Conservation (phyloP, 2,329 filamentous ascomycete genomes). For the Fusarium oxysporum region DNA sequence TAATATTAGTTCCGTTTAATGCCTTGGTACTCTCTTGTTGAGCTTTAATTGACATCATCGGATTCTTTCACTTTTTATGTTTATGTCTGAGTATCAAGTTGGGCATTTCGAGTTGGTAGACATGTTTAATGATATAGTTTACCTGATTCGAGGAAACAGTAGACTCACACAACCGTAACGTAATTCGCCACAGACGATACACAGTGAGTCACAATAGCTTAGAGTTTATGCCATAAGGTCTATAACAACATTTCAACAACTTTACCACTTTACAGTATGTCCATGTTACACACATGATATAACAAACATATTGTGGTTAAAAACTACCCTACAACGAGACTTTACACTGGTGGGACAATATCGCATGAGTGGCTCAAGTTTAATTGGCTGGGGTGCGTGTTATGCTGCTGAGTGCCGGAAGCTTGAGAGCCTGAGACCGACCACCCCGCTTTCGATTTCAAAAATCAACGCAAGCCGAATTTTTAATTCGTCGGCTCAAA, state of each 20-base stretch:
- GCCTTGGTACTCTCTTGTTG: no score
- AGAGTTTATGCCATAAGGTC: neutral
- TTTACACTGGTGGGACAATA: neutral
- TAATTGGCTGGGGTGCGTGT: neutral
- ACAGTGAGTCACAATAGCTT: neutral
- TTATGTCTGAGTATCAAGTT: neutral
- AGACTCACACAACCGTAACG: neutral
- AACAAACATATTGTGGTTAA: neutral
- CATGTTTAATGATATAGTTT: neutral
- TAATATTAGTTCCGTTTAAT: neutral
- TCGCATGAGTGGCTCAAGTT: neutral
- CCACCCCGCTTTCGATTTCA: slow-evolving; percentile 26
- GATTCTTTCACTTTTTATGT: neutral
- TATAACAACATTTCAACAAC: neutral
- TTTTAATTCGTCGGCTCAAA: slow-evolving; percentile 36
- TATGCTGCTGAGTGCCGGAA: neutral
- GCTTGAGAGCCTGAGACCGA: neutral
- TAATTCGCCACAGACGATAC: neutral
- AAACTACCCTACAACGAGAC: slow-evolving; percentile 13
- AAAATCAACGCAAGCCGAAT: slow-evolving; percentile 26
- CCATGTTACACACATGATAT: neutral
- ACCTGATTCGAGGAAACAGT: neutral
- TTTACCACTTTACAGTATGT: neutral
- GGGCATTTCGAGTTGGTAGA: no score
- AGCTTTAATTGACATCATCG: neutral